Percentiles rank a stretch among this genome's conserved stretches.
phyloP scores from a whole-genome alignment of 441 rosid species.

The Dalechampia spathulata region DNA sequence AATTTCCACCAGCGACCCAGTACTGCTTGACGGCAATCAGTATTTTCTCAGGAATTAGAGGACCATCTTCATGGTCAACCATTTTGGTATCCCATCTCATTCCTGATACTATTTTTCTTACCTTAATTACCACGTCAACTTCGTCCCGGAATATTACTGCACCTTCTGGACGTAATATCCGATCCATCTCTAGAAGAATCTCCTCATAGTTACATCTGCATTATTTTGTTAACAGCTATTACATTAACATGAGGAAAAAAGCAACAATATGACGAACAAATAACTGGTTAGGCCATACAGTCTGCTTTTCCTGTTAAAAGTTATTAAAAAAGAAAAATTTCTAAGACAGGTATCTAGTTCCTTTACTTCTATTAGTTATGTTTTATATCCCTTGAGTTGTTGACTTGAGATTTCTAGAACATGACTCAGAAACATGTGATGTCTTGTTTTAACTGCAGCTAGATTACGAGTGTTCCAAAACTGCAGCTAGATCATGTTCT shows the following conservation, averaged over 20 bases:
- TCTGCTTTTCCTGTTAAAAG: no score
- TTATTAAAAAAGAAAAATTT: no score
- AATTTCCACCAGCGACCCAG: constrained; percentile 70
- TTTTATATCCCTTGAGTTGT: no score
- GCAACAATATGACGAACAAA: background rate
- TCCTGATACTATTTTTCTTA: constrained; percentile 53
- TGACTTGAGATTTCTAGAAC: no score
- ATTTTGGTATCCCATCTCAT: constrained; percentile 93
- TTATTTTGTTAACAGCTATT: constrained; percentile 4
- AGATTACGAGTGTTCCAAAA: no score
- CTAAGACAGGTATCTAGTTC: no score
- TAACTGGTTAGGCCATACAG: background rate
- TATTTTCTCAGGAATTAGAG: constrained; percentile 80
- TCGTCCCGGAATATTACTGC: constrained; percentile 78
- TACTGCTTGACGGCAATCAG: constrained; percentile 71
- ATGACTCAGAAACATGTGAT: no score
- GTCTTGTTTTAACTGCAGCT: no score
- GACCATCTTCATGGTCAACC: constrained; percentile 96
- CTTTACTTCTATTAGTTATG: no score
- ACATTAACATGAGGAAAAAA: background rate
- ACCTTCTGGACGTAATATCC: constrained; percentile 91
- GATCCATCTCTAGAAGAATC: constrained; percentile 85
- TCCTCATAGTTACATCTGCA: constrained; percentile 72
- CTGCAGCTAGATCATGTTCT: no score
- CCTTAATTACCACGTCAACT: constrained; percentile 65